These are phyloP conservation scores for Letharia columbiana DNA, from an alignment of 495 filamentous ascomycete species.

Conservation along the genomic window DNA sequence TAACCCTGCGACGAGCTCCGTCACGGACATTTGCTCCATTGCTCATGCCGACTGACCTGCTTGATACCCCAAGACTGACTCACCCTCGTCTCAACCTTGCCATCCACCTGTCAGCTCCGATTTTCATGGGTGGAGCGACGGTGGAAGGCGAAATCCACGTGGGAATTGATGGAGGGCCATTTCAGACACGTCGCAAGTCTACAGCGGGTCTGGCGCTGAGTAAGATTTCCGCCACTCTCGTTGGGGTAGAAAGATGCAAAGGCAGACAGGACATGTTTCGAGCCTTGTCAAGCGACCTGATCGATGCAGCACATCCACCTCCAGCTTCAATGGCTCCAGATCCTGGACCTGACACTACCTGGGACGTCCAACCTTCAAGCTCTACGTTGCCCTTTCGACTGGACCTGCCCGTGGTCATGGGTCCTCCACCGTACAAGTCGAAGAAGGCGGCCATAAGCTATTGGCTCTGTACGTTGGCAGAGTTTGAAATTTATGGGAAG, in stretches of 20 bases:
- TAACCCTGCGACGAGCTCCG: constrained; percentile 17
- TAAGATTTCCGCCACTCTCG: constrained; percentile 40
- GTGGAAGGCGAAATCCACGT: constrained; percentile 35
- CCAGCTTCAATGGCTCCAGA: constrained; percentile 41
- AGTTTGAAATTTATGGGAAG: constrained; percentile 35
- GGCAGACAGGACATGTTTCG: constrained; percentile 39
- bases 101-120: constrained; percentile 30
- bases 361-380: constrained; percentile 39
- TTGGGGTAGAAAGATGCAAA: constrained; percentile 41
- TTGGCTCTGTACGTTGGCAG: constrained; percentile 34
- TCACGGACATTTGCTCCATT: constrained; percentile 37
- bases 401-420: constrained; percentile 45
- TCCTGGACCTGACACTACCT: constrained; percentile 34
- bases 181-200: constrained; percentile 21
- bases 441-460: constrained; percentile 45
- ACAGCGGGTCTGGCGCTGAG: constrained; percentile 30
- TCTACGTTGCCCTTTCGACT: constrained; percentile 43
- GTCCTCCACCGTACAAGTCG: constrained; percentile 46
- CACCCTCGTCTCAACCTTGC: constrained; percentile 32
- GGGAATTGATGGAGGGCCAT: constrained; percentile 30
- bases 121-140: constrained; percentile 36
- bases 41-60: constrained; percentile 30
- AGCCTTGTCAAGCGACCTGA: constrained; percentile 41
- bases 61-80: constrained; percentile 31
- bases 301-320: constrained; percentile 42